Percentiles rank a stretch among this genome's conserved stretches.
Conservation (phyloP, 2,329 filamentous ascomycete species). For the Fusarium staphyleae region DNA sequence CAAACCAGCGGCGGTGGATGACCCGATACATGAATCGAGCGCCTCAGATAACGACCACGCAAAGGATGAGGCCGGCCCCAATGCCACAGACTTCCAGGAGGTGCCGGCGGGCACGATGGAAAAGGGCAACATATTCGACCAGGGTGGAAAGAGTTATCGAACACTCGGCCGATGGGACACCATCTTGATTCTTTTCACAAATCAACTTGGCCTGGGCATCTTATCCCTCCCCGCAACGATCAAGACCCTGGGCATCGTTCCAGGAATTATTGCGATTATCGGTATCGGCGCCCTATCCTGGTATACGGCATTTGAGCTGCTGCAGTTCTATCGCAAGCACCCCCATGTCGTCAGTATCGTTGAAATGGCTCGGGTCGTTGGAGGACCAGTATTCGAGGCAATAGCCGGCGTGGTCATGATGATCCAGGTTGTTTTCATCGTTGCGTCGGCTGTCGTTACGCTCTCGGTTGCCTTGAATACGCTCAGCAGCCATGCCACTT, state of each 20-base stretch:
- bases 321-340: constrained; percentile 72
- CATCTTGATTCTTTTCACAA: constrained; percentile 39
- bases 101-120: constrained; percentile 24
- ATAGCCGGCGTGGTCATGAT: constrained; percentile 34
- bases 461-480: constrained; percentile 34
- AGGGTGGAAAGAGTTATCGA: constrained; percentile 40
- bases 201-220: constrained; percentile 44
- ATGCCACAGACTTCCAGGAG: constrained; percentile 25
- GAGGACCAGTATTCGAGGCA: constrained; percentile 27
- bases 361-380: constrained; percentile 67
- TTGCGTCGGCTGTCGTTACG: constrained; percentile 31
- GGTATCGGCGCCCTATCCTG: constrained; percentile 70
- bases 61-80: constrained; percentile 3
- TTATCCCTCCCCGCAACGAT: constrained; percentile 76
- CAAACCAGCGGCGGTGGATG: constrained; percentile 2
- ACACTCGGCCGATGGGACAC: constrained; percentile 39
- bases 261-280: constrained; percentile 71
- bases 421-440: constrained; percentile 35
- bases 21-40: constrained; percentile 13
- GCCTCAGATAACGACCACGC: constrained; percentile 24
- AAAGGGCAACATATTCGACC: constrained; percentile 36
- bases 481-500: constrained; percentile 29
- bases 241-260: constrained; percentile 69
- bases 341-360: constrained; percentile 74
- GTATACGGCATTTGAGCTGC: constrained; percentile 55